Evolutionary conservation across 176 grass and related monocot genomes (phyloP), one percentile per base, ranked within the genome.

Genomic region (Juncus inflexus): DNA sequence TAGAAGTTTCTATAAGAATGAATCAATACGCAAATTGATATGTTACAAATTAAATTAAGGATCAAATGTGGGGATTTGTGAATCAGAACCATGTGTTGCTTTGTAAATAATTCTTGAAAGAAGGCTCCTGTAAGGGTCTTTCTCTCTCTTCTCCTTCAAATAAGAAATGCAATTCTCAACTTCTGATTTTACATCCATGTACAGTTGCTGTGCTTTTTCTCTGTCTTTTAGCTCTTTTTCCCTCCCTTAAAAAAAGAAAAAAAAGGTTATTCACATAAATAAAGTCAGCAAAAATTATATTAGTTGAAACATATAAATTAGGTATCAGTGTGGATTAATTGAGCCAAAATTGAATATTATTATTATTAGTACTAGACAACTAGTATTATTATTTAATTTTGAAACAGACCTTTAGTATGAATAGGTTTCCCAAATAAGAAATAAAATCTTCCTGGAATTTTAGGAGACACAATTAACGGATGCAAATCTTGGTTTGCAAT

Each of bases 61-160:
- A 68, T 91, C 72, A 83, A 97, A 97, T 81, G 94, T 92, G 58
- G 88, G 94, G 50, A 92, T 64, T 81, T 92, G 74, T 68, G 68
- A 78, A 64, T 75, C 56, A 12, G 61, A 66, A 50, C 94, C 88
- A 79, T 82, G 66, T 50, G 73, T 50, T 47, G 80, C 75, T 40
- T 77, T 82, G 40, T 91, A 97, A 14, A 97, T 58, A 81, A 89
- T n/a, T 77, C 94, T 86, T 52, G 78, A 67, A 12, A 91, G 16
- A 81, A 97, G 75, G 72, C 80, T 76, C 78, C 88, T 89, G 54
- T 97, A 97, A 13, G 88, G 85, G 53, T 97, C 94, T 65, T 76
- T 35, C 61, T 86, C 83, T 75, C 94, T 91, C 62, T 97, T 97
- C 59, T 79, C 72, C 80, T 86, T 89, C n/a, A 97, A 64, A 77